Conservation (phyloP, 2,329 filamentous ascomycete species). For the Didymosphaeria variabile region DNA sequence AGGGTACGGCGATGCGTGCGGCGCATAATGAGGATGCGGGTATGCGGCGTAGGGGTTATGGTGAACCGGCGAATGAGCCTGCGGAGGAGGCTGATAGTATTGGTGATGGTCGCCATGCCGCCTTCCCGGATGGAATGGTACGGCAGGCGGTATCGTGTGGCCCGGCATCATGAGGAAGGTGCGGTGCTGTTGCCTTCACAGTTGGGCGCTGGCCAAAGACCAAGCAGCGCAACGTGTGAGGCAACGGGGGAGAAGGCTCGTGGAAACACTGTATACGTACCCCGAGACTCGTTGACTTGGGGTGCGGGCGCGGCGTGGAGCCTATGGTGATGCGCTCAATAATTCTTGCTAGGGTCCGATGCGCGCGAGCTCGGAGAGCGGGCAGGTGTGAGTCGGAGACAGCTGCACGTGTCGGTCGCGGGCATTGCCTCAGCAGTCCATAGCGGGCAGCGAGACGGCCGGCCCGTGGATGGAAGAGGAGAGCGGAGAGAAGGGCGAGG, state of each 20-base stretch:
- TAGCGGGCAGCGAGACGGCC: slow-evolving; percentile 39
- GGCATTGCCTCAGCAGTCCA: slow-evolving; percentile 49
- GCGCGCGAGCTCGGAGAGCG: slow-evolving; percentile 33
- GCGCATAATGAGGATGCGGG: slow-evolving; percentile 51
- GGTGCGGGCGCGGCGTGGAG: slow-evolving; percentile 24
- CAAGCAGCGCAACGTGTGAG: slow-evolving; percentile 50
- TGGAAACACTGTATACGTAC: slow-evolving; percentile 14
- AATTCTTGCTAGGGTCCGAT: slow-evolving; percentile 41
- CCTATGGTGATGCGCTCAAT: slow-evolving; percentile 19
- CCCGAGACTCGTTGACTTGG: slow-evolving; percentile 6
- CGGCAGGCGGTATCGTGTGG: slow-evolving; percentile 58
- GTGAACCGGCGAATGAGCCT: slow-evolving; percentile 49
- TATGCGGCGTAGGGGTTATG: slow-evolving; percentile 51
- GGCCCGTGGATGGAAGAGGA: slow-evolving; percentile 29
- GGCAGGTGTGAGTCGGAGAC: slow-evolving; percentile 30
- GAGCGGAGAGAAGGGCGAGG: slow-evolving; percentile 12
- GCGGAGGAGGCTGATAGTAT: slow-evolving; percentile 46
- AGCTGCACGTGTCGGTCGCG: slow-evolving; percentile 27
- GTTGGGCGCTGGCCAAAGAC: slow-evolving; percentile 49
- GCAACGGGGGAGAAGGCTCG: slow-evolving; percentile 36
- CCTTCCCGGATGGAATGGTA: slow-evolving; percentile 51
- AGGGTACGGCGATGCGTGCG: slow-evolving; percentile 49
- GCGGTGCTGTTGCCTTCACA: slow-evolving; percentile 49
- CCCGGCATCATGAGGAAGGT: slow-evolving; percentile 79
- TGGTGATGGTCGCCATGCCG: slow-evolving; percentile 51